Evolutionary conservation across 169 alveolate species (phyloP).

Genomic region (Eimeria falciformis): DNA sequence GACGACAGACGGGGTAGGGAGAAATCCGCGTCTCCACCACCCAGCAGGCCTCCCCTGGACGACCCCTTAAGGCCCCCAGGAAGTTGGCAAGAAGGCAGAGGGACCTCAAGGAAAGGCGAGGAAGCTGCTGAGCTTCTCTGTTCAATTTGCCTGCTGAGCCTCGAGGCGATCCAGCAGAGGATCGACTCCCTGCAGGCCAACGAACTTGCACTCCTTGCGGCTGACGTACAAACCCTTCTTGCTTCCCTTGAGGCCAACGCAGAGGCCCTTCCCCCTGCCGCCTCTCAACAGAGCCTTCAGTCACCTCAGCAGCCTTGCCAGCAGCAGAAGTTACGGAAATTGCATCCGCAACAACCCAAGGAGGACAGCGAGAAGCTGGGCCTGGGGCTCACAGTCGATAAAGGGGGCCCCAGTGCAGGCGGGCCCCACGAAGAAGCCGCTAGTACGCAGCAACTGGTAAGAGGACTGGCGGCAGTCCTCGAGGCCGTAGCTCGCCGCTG

Average conservation of each 20-base stretch:
- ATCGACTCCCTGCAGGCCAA: neutral
- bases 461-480: neutral
- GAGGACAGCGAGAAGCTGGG: neutral
- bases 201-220: constrained; percentile 3
- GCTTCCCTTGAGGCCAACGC: neutral
- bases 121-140: neutral
- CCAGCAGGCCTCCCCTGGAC: too few relatives aligned
- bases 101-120: neutral
- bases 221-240: neutral
- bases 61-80: too few relatives aligned
- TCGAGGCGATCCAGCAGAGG: neutral
- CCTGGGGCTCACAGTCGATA: neutral
- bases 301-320: too few relatives aligned
- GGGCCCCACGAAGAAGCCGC: neutral
- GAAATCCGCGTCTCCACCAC: too few relatives aligned
- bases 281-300: neutral
- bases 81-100: too few relatives aligned
- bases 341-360: neutral
- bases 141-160: neutral
- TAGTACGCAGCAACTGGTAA: neutral
- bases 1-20: neutral
- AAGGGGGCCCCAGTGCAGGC: neutral
- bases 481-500: constrained; percentile 20
- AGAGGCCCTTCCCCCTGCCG: neutral
- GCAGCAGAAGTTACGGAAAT: neutral